Base-by-base conservation (phyloP, 1,284 basidiomycete genomes). In the Kwoniella shivajii region DNA sequence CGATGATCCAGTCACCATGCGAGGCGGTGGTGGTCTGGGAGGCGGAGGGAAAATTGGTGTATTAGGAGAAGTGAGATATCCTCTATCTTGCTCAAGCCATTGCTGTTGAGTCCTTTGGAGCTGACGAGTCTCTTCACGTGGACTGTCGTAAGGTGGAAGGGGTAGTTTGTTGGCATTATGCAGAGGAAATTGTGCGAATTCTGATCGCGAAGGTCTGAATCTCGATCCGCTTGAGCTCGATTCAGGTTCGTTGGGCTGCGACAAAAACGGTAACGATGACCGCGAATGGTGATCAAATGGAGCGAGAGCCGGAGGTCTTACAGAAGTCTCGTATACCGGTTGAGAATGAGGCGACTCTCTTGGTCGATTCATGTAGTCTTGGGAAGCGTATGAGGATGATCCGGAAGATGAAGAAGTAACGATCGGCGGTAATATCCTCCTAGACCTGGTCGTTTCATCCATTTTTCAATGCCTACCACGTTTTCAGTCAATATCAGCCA, bases 81-180 rank as follows among this genome's bases (percentile, higher is more conserved):
- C 24, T 5, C 46, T 46, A 24, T 55, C 53, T 18, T 38, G 29
- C 16, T 38, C 46, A 20, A 55, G 38, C 53, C 53, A 55, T 31
- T 48, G 53, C 34, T 38, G 26, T 5, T 33, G 27, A 26, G 53
- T 14, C 16, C 37, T 45, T 18, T 29, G 34, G 10, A 46, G 53
- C 11, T 45, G 37, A 29, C 36, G n/a, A 29, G 42, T 49, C 9
- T 46, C 46, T 36, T 37, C 3, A 24, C 42, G 46, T 13, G 53
- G 42, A 2, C 46, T 39, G 31, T 49, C 53, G 30, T 55, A 55
- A 4, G 45, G 44, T 24, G 53, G 46, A 3, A 55, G 53, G 7
- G 46, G 53, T 37, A 46, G 46, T 26, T 45, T 45, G 33, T 38
- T 46, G 37, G 49, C 27, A 5, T 42, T 27, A 26, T 42, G n/a